Base-by-base conservation (phyloP, 352 stramenopile genomes). In the Pythium scleroteichum region DNA sequence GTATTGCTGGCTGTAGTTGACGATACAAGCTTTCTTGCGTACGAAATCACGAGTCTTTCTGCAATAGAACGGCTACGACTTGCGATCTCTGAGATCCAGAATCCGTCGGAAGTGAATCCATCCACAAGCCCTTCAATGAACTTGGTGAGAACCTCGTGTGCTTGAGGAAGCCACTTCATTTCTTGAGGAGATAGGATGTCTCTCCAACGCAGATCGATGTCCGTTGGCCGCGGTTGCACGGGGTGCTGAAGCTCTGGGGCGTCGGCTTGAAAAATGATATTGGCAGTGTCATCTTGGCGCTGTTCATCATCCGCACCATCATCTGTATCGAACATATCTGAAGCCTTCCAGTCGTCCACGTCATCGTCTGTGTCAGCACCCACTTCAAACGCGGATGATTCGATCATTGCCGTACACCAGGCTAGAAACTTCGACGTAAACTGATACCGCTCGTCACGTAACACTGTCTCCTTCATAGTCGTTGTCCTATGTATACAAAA, bases 351-450 rank as follows among this genome's bases (percentile, higher is more conserved):
- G 4, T 48, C 39, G 17, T 40, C 40, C 1, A 54, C 46, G 1
- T 59, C 26, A 7, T 71, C 57, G 4, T 57, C 50, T 23, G 23
- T 46, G 0, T 38, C 10, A 17, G n/a, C n/a, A n/a, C n/a, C n/a
- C n/a, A n/a, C n/a, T n/a, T 56, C 19, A 32, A 56, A 61, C 14
- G 65, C 56, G n/a, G 38, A 58, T 19, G 16, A 7, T 14, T 44
- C 46, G 14, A 32, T n/a, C 24, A 60, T 56, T 4, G 33, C 23
- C 0, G 48, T 46, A 20, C 63, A 86, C 85, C 85, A 94, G 6
- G 60, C 55, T 12, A 69, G 73, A 24, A 92, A 91, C 20, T 68
- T 70, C 32, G 67, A 61, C 16, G 73, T 73, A n/a, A 91, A 79
- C 32, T 76, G 61, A 49, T 86, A 90, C 17, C 61, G 64, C 39